Base-by-base conservation (phyloP, 768 basidiomycete genomes). In the Suillus occidentalis region DNA sequence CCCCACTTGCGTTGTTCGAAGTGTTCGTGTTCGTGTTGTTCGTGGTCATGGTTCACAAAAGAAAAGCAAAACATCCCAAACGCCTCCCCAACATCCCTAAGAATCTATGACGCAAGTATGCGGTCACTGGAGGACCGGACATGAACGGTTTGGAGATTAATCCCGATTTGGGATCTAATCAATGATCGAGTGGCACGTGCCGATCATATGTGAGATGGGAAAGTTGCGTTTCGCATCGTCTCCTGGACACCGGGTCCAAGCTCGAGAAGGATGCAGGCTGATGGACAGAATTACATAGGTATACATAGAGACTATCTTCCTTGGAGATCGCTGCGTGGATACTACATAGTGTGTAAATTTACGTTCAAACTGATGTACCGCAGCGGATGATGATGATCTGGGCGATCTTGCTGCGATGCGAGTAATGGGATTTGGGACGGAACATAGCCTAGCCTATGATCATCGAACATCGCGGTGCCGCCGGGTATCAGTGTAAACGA, bases 81-180 rank as follows among this genome's bases (percentile, higher is more conserved):
- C 62, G 6, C 14, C 6, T 49, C n/a, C 0, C n/a, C 5, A 10
- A 0, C 36, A 60, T 31, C 18, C 20, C 61, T 20, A 25, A 60
- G 9, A 39, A 4, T 10, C 10, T 47, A 66, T 66, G 65, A 66
- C 63, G 65, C 63, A 50, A n/a, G 39, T 31, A 59, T 66, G 65
- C 55, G 63, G 18, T 66, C 65, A 59, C 28, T 43, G 37, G 61
- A 31, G 37, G 61, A 31, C 18, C 56, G 56, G 56, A 57, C n/a
- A 39, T 57, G 9, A 36, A 22, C n/a, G 56, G n/a, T 8, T 14
- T 52, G 14, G 6, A 58, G 34, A 55, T 55, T 13, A n/a, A n/a
- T 36, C 37, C 37, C 39, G 39, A 58, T 58, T 25, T 39, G 25
- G 53, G 20, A 34, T 13, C 6, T 25, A 58, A 39, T 58, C 10